These are phyloP conservation scores for Sicyos edulis DNA, from an alignment of 306 rosid species.

Conservation along the genomic window DNA sequence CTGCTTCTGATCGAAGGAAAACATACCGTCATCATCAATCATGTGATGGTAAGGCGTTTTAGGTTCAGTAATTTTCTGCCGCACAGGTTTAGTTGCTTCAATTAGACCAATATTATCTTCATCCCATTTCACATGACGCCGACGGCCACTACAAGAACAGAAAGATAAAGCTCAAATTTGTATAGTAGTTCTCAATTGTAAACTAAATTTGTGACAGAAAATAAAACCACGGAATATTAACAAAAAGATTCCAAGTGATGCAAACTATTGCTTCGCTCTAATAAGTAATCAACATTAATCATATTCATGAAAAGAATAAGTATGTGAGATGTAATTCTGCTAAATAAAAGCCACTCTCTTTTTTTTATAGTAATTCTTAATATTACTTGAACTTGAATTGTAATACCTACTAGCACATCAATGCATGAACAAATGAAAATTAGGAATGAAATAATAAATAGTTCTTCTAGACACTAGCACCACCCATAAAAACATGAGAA, in stretches of 20 bases:
- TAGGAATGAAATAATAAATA: neutral
- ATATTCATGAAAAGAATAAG: neutral
- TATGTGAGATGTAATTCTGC: neutral
- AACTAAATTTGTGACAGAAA: neutral
- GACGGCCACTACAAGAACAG: conserved; percentile 29
- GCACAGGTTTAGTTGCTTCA: conserved; percentile 93
- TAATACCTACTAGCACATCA: neutral
- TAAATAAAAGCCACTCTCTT: neutral
- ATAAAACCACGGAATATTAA: no score
- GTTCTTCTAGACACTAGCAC: neutral
- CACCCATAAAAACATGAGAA: conserved; percentile 6
- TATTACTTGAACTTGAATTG: neutral
- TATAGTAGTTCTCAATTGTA: neutral
- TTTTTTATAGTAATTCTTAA: neutral
- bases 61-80: conserved; percentile 98
- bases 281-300: neutral
- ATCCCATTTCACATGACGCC: conserved; percentile 76
- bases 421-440: neutral
- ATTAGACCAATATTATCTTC: conserved; percentile 81
- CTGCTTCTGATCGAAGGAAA: neutral
- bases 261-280: neutral
- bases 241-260: neutral
- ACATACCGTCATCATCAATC: conserved; percentile 79
- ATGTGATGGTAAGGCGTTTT: conserved; percentile 96
- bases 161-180: neutral